A percentile compares a stretch with the other conserved stretches of the same genome.
These are phyloP conservation scores for Neurospora sp. DNA, from an alignment of 495 filamentous ascomycete genomes.

Conservation along the genomic window DNA sequence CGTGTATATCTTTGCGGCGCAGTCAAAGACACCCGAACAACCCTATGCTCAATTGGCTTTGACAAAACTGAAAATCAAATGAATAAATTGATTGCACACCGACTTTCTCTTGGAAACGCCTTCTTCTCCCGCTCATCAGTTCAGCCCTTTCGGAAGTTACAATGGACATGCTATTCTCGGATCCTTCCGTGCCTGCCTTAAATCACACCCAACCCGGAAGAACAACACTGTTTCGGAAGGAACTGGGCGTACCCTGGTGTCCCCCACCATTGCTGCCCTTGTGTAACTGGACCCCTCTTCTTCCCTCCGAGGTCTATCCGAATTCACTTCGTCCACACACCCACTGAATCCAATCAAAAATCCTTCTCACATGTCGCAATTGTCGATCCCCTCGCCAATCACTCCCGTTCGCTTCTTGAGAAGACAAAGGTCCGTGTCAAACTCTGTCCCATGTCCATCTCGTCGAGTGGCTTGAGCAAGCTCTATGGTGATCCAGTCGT, in stretches of 20 bases:
- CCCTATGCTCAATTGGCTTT: neutral
- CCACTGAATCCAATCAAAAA: neutral
- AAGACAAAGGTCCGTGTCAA: constrained; percentile 2
- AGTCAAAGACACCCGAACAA: neutral
- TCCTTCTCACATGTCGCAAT: constrained; percentile 1
- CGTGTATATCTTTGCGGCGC: neutral
- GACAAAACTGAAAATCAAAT: neutral
- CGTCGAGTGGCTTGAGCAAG: neutral
- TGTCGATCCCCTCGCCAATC: neutral
- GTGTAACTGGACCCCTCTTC: neutral
- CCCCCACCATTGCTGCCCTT: neutral
- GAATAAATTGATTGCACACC: neutral
- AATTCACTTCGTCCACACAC: neutral
- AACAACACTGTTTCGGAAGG: neutral
- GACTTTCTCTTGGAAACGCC: neutral
- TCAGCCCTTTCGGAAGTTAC: neutral
- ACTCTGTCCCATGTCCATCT: neutral
- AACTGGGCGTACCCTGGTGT: neutral
- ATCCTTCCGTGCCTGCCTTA: neutral
- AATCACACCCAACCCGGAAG: neutral
- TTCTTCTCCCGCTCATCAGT: neutral
- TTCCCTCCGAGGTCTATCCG: neutral
- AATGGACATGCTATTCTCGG: neutral
- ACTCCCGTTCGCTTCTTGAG: neutral
- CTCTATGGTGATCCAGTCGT: neutral